Conservation (phyloP, 257 asterid genomes). For the Knoxia roxburghii region DNA sequence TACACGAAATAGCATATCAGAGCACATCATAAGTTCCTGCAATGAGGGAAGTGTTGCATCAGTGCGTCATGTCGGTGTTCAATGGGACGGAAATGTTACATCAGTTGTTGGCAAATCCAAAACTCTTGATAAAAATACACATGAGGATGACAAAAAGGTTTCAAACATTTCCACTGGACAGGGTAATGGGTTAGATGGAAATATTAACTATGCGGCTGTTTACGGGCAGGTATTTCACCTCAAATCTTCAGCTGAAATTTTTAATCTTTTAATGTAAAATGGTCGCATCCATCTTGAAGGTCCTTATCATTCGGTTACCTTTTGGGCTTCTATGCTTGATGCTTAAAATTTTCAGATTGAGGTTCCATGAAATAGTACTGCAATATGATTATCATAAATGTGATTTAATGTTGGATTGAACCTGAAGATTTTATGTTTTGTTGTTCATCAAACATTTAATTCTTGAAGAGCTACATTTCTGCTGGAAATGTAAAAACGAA, state of each 20-base stretch:
- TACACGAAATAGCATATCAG: slow-evolving; percentile 16
- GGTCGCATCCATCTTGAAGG: background rate
- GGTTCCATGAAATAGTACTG: background rate
- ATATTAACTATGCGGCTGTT: slow-evolving; percentile 5
- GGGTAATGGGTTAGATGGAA: slow-evolving; percentile 19
- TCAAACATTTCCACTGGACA: slow-evolving; percentile 11
- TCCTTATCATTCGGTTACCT: background rate
- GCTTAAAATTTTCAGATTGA: background rate
- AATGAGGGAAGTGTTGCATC: slow-evolving; percentile 32
- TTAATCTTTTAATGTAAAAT: background rate
- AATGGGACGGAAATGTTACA: slow-evolving; percentile 21
- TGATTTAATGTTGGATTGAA: no score
- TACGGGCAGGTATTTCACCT: slow-evolving; percentile 23
- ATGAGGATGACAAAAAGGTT: slow-evolving; percentile 17
- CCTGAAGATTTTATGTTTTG: background rate
- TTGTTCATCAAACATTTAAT: background rate
- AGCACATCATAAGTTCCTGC: slow-evolving; percentile 25
- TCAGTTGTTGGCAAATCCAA: slow-evolving; percentile 16
- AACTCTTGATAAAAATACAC: slow-evolving; percentile 14
- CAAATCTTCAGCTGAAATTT: background rate
- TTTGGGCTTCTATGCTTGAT: no score
- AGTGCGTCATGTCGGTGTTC: slow-evolving; percentile 37
- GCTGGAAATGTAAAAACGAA: slow-evolving; percentile 1
- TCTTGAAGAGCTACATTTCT: background rate
- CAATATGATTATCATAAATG: no score